Evolutionary conservation across 108 stramenopile species (phyloP), one percentile per base, ranked within the genome.

Genomic region (Pseudonitzschia delicatissima): DNA sequence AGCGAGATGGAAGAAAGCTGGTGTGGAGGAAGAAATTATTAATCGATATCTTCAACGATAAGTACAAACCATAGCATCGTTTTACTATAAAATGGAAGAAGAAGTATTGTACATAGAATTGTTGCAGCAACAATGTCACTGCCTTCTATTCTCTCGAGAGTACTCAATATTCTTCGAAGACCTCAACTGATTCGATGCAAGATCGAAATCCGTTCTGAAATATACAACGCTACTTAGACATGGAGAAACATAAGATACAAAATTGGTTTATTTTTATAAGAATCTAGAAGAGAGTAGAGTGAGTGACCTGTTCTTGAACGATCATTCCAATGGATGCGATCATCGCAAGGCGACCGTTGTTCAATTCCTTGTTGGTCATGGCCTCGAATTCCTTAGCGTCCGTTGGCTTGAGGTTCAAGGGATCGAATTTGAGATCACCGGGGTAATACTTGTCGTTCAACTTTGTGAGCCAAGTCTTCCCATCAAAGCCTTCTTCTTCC

Each of bases 261-360:
- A 13, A 15, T 31, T 32, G 61, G 57, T 28, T 66, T 7, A 3
- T 27, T 13, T 27, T 57, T 40, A 31, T 69, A 76, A n/a, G 51
- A 66, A 68, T 23, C 72, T 47, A 44, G 52, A 77, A 26, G 67
- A 12, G 17, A 42, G 12, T 11, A 61, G 42, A 12, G 71, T 23
- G 7, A 66, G 71, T 72, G 9, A 82, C 71, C 21, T 86, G 81
- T 76, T 91, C 84, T 68, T 91, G 90, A 11, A 88, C 87, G 9
- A 82, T 57, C 62, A 94, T 79, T 35, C 93, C 93, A 26, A 84
- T 71, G 48, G 86, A 61, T 11, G 79, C 84, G 44, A 86, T 36
- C 84, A 84, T 82, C n/a, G 88, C 88, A 45, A 90, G 72, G 59
- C 86, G 84, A 20, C 88, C 86, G 60, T 89, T 83, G 79, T 85